Percentiles rank a stretch among this genome's conserved stretches.
Evolutionary conservation across 106 monocot genomes (phyloP).

Genomic region (Phalaenopsis equestris): DNA sequence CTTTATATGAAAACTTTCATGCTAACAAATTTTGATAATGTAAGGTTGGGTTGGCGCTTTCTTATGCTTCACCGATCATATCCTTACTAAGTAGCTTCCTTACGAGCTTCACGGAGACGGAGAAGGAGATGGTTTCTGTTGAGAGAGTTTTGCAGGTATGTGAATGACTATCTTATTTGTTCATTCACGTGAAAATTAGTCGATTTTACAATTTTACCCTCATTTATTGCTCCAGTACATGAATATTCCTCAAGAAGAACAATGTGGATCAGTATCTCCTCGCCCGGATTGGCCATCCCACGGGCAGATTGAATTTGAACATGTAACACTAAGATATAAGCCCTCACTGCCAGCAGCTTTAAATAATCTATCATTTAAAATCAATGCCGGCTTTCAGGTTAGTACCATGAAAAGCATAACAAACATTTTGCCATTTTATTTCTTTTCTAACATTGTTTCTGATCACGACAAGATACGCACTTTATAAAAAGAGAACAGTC

Average conservation of each 20-base stretch:
- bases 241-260: conserved; percentile 87
- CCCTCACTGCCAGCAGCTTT: conserved; percentile 64
- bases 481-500: too few species aligned
- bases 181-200: background rate
- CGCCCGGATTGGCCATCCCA: conserved; percentile 62
- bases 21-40: conserved; percentile 6
- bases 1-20: background rate
- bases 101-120: conserved; percentile 91
- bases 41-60: conserved; percentile 85
- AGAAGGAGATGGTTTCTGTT: conserved; percentile 98
- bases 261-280: conserved; percentile 36
- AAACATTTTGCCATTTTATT: background rate
- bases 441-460: background rate
- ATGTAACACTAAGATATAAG: conserved; percentile 65
- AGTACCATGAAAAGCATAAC: background rate
- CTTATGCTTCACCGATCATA: conserved; percentile 81
- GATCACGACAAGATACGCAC: background rate
- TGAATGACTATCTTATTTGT: background rate
- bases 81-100: conserved; percentile 80
- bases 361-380: conserved; percentile 67
- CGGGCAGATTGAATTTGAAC: conserved; percentile 80
- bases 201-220: background rate
- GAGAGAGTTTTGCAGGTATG: conserved; percentile 88
- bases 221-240: conserved; percentile 48
- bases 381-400: conserved; percentile 74